Base-by-base conservation (phyloP, 1,284 basidiomycete species). In the Fistulina hepatica region DNA sequence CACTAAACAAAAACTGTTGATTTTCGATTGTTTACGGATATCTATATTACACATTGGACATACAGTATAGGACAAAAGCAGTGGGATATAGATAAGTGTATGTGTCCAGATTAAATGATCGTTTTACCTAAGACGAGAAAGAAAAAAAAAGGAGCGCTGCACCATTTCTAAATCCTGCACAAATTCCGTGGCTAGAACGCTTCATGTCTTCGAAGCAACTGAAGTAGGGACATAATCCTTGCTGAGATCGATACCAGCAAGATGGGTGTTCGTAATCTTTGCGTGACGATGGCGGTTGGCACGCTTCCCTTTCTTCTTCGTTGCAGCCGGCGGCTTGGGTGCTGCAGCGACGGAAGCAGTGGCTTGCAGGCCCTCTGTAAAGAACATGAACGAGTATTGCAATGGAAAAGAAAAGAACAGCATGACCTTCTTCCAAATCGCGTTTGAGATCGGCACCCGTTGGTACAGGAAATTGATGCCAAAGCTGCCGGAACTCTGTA, bases 211-310 rank as follows among this genome's bases (percentile, higher is more conserved):
- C n/a, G n/a, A n/a, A n/a, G n/a, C n/a, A n/a, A n/a, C n/a, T n/a
- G n/a, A n/a, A n/a, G n/a, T n/a, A 22, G 65, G 61, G 39, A 71
- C 65, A 50, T 73, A 78, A 51, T 81, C 85, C 47, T 73, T 73
- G 37, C 81, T 81, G 35, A 93, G 58, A 59, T 93, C 89, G 61
- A 93, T 81, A 25, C 73, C 79, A 52, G 78, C 81, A 52, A 92
- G 57, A 65, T 92, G 91, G 2, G 81, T 81, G 51, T 93, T 94
- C 34, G 88, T 92, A 45, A 93, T 74, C 49, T 84, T 78, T 45
- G 78, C 74, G 51, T 77, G 78, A 33, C 86, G 69, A 50, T 84
- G 76, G n/a, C 78, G 65, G 26, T 74, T 69, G 19, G 72, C 79
- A n/a, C 73, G 69, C 42, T 81, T 64, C 28, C 81, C 82, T 56